Evolutionary conservation across 2,329 filamentous ascomycete genomes (phyloP).

Genomic region (Fusarium sp.): DNA sequence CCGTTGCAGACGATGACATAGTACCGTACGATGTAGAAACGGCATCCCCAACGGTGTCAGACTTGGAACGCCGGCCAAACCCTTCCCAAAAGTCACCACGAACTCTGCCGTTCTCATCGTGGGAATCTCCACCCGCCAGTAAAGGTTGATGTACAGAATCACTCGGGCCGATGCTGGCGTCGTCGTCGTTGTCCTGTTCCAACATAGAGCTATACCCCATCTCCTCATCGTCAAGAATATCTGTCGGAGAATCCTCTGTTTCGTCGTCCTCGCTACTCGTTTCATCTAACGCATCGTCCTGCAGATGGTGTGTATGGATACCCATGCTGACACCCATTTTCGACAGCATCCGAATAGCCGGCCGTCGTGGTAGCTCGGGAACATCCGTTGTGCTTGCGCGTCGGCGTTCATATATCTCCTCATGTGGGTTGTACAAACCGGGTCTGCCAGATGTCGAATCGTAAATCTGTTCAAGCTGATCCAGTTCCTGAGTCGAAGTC

Average conservation of each 20-base stretch:
- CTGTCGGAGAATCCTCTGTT: constrained; percentile 48
- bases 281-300: constrained; percentile 67
- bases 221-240: constrained; percentile 48
- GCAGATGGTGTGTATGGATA: constrained; percentile 80
- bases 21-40: constrained; percentile 48
- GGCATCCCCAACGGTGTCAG: constrained; percentile 12
- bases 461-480: constrained; percentile 57
- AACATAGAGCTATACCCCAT: constrained; percentile 36
- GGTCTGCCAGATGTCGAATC: constrained; percentile 57
- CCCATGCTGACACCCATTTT: constrained; percentile 74
- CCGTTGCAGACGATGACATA: constrained; percentile 45
- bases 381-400: constrained; percentile 68
- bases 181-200: constrained; percentile 47
- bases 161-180: constrained; percentile 33
- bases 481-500: constrained; percentile 57
- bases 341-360: constrained; percentile 62
- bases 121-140: constrained; percentile 23
- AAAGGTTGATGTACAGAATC: constrained; percentile 40
- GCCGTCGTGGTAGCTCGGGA: constrained; percentile 69
- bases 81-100: constrained; percentile 30
- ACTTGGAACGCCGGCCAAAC: constrained; percentile 27
- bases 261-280: constrained; percentile 48
- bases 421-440: constrained; percentile 58
- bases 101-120: constrained; percentile 13
- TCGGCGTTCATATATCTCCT: constrained; percentile 47